Base-by-base conservation (phyloP, 192 early-diverging fungal species). In the Backusella luteola region DNA sequence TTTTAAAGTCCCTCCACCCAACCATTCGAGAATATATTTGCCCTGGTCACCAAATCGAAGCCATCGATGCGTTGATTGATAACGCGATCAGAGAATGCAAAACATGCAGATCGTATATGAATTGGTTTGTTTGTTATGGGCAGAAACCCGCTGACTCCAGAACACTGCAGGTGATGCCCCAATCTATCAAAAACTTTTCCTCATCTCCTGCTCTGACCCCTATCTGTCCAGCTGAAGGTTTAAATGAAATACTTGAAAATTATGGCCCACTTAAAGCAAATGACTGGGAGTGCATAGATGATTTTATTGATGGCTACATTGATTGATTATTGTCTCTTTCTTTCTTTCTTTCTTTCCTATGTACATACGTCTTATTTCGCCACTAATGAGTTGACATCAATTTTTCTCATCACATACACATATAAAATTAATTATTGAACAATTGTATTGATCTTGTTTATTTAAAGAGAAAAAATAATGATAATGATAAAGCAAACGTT, bases 91-190 rank as follows among this genome's bases (percentile, higher is more conserved):
- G 14, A 3, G 73, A 79, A 46, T 79, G 78, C 42, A 56, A 21
- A 44, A 39, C 32, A 67, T 68, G 66, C 26, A 73, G 49, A 29
- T 75, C 73, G 1, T 73, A 79, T 66, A 66, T 79, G 34, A 79
- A 75, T 38, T 75, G 78, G 73, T 79, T 46, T 63, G 73, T 75
- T 15, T 79, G 73, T 34, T 79, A 79, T 32, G 77, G 69, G 0
- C 77, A 78, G 21, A 78, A 78, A n/a, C 70, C 77, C 4, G 56
- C 56, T 63, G 56, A 26, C 26, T 29, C 9, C 23, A 29, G 23
- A 29, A 29, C n/a, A n/a, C 11, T 63, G 12, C 56, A 63, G 4
- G 23, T 63, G 21, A 63, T 23, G 12, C 56, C 56, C 12, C 56
- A 63, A 29, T 23, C 0, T 63, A 23, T 12, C 23, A 63, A 63